Conservation (phyloP, 176 grass and related monocot genomes). For the Zea luxurians region DNA sequence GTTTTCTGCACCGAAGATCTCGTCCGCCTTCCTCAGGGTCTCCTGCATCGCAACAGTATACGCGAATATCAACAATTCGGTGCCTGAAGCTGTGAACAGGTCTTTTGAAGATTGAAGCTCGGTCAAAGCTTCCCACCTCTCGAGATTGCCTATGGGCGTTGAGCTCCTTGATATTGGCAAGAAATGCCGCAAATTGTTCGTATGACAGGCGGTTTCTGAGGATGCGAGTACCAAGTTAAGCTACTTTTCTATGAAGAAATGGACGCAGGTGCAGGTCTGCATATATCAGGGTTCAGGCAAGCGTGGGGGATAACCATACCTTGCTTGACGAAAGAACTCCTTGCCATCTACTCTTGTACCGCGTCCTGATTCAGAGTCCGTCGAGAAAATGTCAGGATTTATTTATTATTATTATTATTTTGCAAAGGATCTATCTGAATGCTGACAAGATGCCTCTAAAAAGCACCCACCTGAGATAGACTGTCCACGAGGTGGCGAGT, state of each 20-base stretch:
- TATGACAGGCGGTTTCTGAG: slow-evolving; percentile 86
- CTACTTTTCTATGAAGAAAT: slow-evolving; percentile 13
- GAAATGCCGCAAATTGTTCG: slow-evolving; percentile 90
- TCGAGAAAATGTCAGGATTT: background rate
- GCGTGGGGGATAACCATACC: slow-evolving; percentile 40
- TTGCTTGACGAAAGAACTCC: slow-evolving; percentile 96
- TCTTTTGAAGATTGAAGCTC: slow-evolving; percentile 16
- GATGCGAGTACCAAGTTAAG: background rate
- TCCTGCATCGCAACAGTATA: slow-evolving; percentile 42
- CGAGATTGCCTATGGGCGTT: slow-evolving; percentile 80
- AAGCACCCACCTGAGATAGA: slow-evolving; percentile 42
- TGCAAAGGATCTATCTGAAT: background rate
- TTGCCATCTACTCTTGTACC: slow-evolving; percentile 77
- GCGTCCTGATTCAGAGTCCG: slow-evolving; percentile 47
- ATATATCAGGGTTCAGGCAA: background rate
- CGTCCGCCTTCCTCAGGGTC: slow-evolving; percentile 73
- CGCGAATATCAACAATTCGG: background rate
- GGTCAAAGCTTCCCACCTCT: slow-evolving; percentile 50
- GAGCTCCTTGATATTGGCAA: slow-evolving; percentile 93
- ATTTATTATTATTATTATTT: no score
- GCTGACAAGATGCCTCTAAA: background rate
- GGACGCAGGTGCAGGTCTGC: background rate
- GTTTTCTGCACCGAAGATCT: slow-evolving; percentile 85
- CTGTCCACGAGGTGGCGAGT: slow-evolving; percentile 63
- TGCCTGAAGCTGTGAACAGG: background rate